phyloP scores from a whole-genome alignment of 2,329 filamentous ascomycete species.

The Fusarium armeniacum region DNA sequence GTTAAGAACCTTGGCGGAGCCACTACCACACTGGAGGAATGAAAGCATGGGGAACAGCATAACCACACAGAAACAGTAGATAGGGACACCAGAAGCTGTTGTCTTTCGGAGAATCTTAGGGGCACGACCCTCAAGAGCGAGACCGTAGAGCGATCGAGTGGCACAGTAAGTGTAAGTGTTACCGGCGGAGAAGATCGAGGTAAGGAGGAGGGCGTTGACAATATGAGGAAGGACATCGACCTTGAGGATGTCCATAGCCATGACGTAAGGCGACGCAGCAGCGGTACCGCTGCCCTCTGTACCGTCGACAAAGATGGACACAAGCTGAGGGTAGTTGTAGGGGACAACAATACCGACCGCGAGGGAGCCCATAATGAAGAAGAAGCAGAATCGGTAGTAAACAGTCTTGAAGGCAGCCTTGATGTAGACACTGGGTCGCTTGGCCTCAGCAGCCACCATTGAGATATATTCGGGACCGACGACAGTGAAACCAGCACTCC shows the following conservation, averaged over 20 bases:
- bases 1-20: conserved; percentile 63
- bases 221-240: conserved; percentile 68
- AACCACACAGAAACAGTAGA: conserved; percentile 68
- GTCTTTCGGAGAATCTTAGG: conserved; percentile 68
- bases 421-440: conserved; percentile 73
- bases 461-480: conserved; percentile 77
- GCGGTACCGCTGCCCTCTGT: conserved; percentile 59
- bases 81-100: conserved; percentile 72
- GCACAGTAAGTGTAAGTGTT: conserved; percentile 68
- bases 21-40: conserved; percentile 65
- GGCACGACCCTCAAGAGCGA: conserved; percentile 65
- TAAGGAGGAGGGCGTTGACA: conserved; percentile 67
- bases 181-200: conserved; percentile 62
- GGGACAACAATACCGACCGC: conserved; percentile 76
- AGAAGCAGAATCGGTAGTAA: conserved; percentile 78
- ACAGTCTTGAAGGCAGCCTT: conserved; percentile 80
- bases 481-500: conserved; percentile 73
- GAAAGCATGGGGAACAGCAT: conserved; percentile 68
- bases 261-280: conserved; percentile 73
- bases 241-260: conserved; percentile 70
- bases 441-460: conserved; percentile 77
- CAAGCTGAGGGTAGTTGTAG: conserved; percentile 71
- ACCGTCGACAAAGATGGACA: conserved; percentile 62
- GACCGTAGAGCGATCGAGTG: conserved; percentile 64
- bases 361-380: conserved; percentile 78